Evolutionary conservation across 164 flowering plant species (phyloP).

Genomic region (Annona cherimola): DNA sequence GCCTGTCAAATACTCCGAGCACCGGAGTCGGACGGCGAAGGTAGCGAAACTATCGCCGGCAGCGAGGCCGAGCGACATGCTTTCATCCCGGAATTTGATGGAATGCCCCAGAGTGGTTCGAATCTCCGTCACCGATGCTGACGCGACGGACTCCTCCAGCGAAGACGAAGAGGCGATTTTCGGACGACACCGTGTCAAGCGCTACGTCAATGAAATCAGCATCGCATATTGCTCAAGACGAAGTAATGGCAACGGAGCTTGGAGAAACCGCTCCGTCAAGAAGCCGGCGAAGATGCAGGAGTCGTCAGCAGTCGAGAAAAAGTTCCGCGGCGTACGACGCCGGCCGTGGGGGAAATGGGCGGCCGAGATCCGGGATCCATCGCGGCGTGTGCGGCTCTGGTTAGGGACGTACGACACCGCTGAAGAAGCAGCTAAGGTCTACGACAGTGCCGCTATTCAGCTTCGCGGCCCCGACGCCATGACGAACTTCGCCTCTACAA

Average conservation of each 20-base stretch:
- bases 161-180: slow-evolving; percentile 34
- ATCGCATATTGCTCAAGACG: slow-evolving; percentile 8
- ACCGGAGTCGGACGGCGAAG: slow-evolving; percentile 20
- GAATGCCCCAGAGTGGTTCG: slow-evolving; percentile 26
- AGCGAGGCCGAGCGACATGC: neutral
- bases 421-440: slow-evolving; percentile 62
- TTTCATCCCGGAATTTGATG: neutral
- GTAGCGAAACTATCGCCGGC: neutral
- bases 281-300: slow-evolving; percentile 3
- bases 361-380: slow-evolving; percentile 72
- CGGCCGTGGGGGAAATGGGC: slow-evolving; percentile 82
- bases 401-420: slow-evolving; percentile 69
- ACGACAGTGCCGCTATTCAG: slow-evolving; percentile 55
- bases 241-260: slow-evolving; percentile 1
- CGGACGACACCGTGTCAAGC: slow-evolving; percentile 34
- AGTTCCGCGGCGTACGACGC: slow-evolving; percentile 49
- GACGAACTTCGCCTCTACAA: slow-evolving; percentile 26
- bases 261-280: slow-evolving; percentile 1
- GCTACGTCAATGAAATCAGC: slow-evolving; percentile 36
- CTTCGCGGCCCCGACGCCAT: slow-evolving; percentile 54
- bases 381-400: slow-evolving; percentile 50
- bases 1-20: slow-evolving; percentile 40
- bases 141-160: slow-evolving; percentile 60
- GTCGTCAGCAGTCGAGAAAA: slow-evolving; percentile 6
- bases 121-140: slow-evolving; percentile 39